These are phyloP conservation scores for Botrytis fragariae DNA, from an alignment of 2,329 filamentous ascomycete genomes.

Conservation along the genomic window DNA sequence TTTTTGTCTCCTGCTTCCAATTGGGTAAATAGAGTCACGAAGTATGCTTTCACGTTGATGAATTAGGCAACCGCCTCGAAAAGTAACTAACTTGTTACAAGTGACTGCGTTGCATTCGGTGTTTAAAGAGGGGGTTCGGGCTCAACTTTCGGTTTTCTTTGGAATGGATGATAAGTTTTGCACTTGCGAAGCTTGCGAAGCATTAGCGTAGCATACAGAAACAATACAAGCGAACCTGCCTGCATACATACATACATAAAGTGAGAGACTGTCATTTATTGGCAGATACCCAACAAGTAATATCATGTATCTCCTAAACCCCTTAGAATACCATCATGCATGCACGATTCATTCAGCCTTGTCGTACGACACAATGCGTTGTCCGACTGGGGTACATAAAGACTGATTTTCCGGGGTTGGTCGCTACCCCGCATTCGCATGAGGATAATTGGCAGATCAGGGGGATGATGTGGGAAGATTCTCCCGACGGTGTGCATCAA, in stretches of 20 bases:
- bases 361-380: neutral
- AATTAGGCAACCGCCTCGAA: slow-evolving; percentile 4
- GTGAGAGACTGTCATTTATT: neutral
- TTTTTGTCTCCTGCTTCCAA: neutral
- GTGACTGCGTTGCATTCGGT: slow-evolving; percentile 8
- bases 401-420: neutral
- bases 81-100: neutral
- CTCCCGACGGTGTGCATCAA: neutral
- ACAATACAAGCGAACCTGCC: neutral
- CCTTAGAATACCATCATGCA: neutral
- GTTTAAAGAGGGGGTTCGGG: neutral
- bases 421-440: slow-evolving; percentile 10
- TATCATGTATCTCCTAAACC: neutral
- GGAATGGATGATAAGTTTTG: neutral
- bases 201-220: neutral
- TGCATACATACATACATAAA: neutral
- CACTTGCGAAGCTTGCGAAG: neutral
- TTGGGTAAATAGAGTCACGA: slow-evolving; percentile 13
- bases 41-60: neutral
- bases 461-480: neutral
- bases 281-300: neutral
- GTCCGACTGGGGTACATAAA: slow-evolving; percentile 1
- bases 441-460: neutral
- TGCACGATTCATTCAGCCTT: slow-evolving; percentile 6
- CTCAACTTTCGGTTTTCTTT: neutral